Base-by-base conservation (phyloP, 371 early-diverging fungal genomes). In the Parasitella parasitica region DNA sequence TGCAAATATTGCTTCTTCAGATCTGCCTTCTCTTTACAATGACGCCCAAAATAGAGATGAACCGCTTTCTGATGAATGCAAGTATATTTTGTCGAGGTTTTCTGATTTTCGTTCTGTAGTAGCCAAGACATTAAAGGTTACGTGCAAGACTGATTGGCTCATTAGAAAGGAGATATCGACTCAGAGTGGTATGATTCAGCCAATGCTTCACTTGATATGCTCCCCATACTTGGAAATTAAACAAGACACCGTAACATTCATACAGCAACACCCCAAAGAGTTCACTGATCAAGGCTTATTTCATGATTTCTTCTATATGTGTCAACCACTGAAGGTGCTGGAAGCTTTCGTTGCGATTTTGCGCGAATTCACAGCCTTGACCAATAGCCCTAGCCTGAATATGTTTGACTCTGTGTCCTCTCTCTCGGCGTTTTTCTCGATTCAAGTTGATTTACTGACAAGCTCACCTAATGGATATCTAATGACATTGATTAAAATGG, bases 341-440 rank as follows among this genome's bases (percentile, higher is more conserved):
- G 71, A 75, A 41, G 71, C 53, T 3, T 66, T 71, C 30, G 59
- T 58, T 30, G 36, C 58, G 0, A 36, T 71, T 11, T 27, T 77
- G 32, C 57, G 66, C 16, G 71, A 75, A 20, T 75, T 70, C 58
- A 72, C 64, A 15, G 52, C 62, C 9, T 48, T 74, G 24, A 50
- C 61, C 2, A 64, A 61, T 20, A 59, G 61, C 15, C 24, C 59
- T 4, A 54, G 38, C 5, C 27, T 71, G 0, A 65, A 71, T 27
- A 41, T 62, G 8, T 71, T 73, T 32, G 46, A 61, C 1, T 49
- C 66, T 6, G 67, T 71, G 1, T 59, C 61, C 2, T 36, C 58
- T 13, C n/a, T 66, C 1, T 35, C 28, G 8, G 16, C 56, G 9
- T 66, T 46, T 11, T 37, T 66, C 18, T 36, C 16, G 6, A 27